Evolutionary conservation across 331 rosid species (phyloP).

Genomic region (Ulmus americana): DNA sequence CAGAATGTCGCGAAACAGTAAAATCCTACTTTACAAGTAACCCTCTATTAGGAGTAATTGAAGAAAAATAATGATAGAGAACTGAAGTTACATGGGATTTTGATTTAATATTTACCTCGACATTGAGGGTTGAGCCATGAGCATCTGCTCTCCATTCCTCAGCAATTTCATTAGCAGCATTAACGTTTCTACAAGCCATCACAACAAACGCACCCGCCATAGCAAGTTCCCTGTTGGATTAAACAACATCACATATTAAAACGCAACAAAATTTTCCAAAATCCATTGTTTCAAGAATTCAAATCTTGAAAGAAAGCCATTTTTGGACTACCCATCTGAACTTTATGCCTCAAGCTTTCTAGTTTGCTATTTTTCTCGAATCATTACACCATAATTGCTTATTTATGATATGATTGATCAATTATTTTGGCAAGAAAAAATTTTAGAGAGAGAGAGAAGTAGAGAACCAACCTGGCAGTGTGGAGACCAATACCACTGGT

Average conservation of each 20-base stretch:
- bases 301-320: not conserved
- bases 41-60: too few relatives aligned
- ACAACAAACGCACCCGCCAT: conserved; percentile 19
- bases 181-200: conserved; percentile 22
- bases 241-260: not conserved
- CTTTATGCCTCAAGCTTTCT: not conserved
- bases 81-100: not conserved
- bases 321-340: not conserved
- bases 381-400: too few relatives aligned
- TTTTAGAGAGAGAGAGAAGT: not conserved
- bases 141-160: conserved; percentile 12
- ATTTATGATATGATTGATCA: too few relatives aligned
- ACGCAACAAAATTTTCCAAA: not conserved
- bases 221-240: conserved; percentile 14
- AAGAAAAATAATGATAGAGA: not conserved
- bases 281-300: not conserved
- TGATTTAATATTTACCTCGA: conserved; percentile 1
- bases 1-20: too few relatives aligned
- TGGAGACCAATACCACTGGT: conserved; percentile 23
- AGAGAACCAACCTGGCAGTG: conserved; percentile 16
- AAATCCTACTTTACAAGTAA: too few relatives aligned
- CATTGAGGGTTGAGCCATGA: conserved; percentile 10
- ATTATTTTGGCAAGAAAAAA: not conserved
- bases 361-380: too few relatives aligned
- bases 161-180: conserved; percentile 14